These are phyloP conservation scores for Aphanocladium album DNA, from an alignment of 2,329 filamentous ascomycete genomes.

Conservation along the genomic window DNA sequence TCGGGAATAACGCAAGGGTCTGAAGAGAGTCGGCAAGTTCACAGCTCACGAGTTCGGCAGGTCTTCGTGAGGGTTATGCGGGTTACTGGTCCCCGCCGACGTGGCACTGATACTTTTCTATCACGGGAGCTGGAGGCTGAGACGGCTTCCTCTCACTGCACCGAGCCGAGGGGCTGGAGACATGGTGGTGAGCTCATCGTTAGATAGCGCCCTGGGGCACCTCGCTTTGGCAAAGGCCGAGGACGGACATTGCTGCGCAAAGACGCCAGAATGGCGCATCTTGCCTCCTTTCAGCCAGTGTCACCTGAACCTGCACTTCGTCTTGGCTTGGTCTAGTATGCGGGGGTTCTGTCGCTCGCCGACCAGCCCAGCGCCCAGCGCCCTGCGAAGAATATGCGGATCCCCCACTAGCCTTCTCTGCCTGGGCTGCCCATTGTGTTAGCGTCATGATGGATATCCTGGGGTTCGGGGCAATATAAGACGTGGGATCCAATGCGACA, in stretches of 20 bases:
- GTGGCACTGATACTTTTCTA: background rate
- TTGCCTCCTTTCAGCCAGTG: conserved; percentile 10
- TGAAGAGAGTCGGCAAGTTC: background rate
- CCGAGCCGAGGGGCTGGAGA: background rate
- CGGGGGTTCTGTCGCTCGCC: conserved; percentile 3
- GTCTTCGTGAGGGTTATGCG: background rate
- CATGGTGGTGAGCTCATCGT: conserved; percentile 3
- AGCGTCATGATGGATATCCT: background rate
- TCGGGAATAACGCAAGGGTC: conserved; percentile 1
- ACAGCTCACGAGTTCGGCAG: background rate
- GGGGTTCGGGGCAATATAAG: background rate
- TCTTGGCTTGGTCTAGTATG: conserved; percentile 6
- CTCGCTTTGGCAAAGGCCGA: background rate
- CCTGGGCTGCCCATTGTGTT: background rate
- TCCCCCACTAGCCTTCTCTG: background rate
- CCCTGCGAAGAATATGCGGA: background rate
- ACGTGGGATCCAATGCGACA: background rate
- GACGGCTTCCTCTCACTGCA: background rate
- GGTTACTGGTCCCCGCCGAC: background rate
- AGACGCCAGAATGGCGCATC: conserved; percentile 5
- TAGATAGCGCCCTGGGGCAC: background rate
- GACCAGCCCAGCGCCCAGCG: background rate
- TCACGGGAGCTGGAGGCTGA: background rate
- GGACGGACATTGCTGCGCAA: background rate
- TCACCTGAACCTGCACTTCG: conserved; percentile 6